A percentile compares a stretch with the other conserved stretches of the same genome.
Conservation (phyloP, 2,329 filamentous ascomycete genomes). For the Phialophora macrospora region DNA sequence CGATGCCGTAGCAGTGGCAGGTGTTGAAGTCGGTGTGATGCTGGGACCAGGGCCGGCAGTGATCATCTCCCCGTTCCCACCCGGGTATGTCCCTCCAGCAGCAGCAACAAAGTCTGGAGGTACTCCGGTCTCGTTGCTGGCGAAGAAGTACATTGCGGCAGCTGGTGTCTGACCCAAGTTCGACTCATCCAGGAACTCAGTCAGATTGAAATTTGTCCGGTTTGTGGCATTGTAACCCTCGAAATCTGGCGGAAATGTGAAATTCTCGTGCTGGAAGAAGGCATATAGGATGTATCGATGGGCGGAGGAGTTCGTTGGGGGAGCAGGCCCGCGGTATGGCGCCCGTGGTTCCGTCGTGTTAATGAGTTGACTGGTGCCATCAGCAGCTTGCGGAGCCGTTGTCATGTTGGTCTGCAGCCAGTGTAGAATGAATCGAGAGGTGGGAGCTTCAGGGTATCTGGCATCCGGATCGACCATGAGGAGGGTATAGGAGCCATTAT, state of each 20-base stretch:
- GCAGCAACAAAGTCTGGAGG: conserved; percentile 33
- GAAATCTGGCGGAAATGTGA: conserved; percentile 30
- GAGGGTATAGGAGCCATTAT: conserved; percentile 36
- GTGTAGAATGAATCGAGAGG: conserved; percentile 31
- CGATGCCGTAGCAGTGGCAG: conserved; percentile 20
- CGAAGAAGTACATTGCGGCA: conserved; percentile 37
- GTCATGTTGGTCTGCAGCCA: conserved; percentile 36
- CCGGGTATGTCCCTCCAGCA: conserved; percentile 31
- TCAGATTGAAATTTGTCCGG: conserved; percentile 32
- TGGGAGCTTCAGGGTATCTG: conserved; percentile 32
- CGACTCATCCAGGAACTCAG: conserved; percentile 29
- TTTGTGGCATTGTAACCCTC: conserved; percentile 31
- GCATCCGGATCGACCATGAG: conserved; percentile 38
- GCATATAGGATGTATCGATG: conserved; percentile 37
- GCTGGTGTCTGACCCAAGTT: conserved; percentile 32
- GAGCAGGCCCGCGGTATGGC: conserved; percentile 28
- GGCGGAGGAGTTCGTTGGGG: conserved; percentile 37
- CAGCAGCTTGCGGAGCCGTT: conserved; percentile 12
- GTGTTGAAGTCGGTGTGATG: conserved; percentile 25
- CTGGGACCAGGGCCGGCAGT: conserved; percentile 32
- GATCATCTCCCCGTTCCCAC: conserved; percentile 35
- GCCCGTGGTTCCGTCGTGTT: conserved; percentile 30
- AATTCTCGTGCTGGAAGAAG: conserved; percentile 35
- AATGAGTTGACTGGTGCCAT: conserved; percentile 31
- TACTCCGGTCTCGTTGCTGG: conserved; percentile 34